Percentiles rank a stretch among this genome's conserved stretches.
phyloP scores from a whole-genome alignment of 2,329 filamentous ascomycete species.

The Trichophyton schoenleinii region DNA sequence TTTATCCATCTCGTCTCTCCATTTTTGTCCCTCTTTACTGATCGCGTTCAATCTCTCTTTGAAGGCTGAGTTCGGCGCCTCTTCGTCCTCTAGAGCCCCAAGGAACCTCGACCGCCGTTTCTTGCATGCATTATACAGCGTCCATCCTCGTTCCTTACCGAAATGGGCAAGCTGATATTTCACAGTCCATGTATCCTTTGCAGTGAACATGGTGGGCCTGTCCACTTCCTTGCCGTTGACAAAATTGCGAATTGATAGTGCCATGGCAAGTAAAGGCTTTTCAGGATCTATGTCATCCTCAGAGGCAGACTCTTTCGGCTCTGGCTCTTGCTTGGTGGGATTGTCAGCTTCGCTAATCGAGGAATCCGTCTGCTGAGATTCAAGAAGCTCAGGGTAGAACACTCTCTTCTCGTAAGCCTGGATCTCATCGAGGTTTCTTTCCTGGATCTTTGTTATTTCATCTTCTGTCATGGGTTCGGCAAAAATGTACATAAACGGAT shows the following conservation, averaged over 20 bases:
- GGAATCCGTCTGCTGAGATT: constrained; percentile 14
- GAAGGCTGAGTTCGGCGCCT: constrained; percentile 21
- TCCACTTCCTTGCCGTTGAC: constrained; percentile 53
- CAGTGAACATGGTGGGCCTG: constrained; percentile 43
- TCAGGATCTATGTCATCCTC: constrained; percentile 4
- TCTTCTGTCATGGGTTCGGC: constrained; percentile 68
- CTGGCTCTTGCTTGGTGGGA: constrained; percentile 6
- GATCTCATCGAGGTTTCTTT: constrained; percentile 49
- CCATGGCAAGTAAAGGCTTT: constrained; percentile 51
- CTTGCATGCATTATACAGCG: constrained; percentile 46
- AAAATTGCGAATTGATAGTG: constrained; percentile 58
- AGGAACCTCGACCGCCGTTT: constrained; percentile 42
- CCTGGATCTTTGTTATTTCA: constrained; percentile 63
- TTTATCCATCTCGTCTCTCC: constrained; percentile 44
- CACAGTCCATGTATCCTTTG: constrained; percentile 52
- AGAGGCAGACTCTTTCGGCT: background rate
- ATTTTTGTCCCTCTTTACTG: constrained; percentile 45
- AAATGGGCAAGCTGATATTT: constrained; percentile 66
- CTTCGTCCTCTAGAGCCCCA: constrained; percentile 27
- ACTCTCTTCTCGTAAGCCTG: constrained; percentile 53
- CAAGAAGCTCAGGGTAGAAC: constrained; percentile 21
- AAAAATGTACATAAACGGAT: constrained; percentile 75
- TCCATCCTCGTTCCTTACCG: constrained; percentile 30
- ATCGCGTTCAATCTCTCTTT: constrained; percentile 29
- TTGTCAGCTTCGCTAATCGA: constrained; percentile 11